phyloP scores from a whole-genome alignment of 2,329 filamentous ascomycete species.

The Trichoderma atrobrunneum region DNA sequence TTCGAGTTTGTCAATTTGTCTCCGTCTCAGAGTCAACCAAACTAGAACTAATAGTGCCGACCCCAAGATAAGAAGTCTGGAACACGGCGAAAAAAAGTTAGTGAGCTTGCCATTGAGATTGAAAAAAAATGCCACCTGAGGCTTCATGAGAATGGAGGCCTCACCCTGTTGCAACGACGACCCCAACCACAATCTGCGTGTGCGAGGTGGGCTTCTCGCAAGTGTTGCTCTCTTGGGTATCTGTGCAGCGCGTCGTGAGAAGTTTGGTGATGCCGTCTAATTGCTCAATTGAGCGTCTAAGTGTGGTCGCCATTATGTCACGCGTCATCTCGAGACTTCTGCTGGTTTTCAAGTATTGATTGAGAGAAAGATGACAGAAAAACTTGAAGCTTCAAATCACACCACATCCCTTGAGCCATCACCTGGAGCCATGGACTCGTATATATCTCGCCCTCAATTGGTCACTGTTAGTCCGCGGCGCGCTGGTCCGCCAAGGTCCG shows the following conservation, averaged over 20 bases:
- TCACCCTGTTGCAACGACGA: constrained; percentile 3
- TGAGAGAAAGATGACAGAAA: neutral
- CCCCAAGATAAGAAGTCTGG: neutral
- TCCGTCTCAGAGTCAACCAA: constrained; percentile 5
- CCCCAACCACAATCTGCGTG: neutral
- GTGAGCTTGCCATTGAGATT: neutral
- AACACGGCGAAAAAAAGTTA: neutral
- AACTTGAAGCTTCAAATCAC: neutral
- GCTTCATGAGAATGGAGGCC: neutral
- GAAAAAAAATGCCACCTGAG: neutral
- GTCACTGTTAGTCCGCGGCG: neutral
- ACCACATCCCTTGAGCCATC: neutral
- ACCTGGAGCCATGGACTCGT: neutral
- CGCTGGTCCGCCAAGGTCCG: neutral
- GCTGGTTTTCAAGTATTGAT: neutral
- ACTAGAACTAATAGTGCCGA: constrained; percentile 3
- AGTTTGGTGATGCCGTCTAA: neutral
- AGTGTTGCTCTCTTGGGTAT: constrained; percentile 12
- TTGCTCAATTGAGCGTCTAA: neutral
- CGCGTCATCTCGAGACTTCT: neutral
- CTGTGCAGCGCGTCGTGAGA: neutral
- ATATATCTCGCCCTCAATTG: neutral
- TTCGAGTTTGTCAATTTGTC: constrained; percentile 3
- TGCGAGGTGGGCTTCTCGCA: constrained; percentile 10
- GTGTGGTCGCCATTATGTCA: neutral